Evolutionary conservation across 495 filamentous ascomycete genomes (phyloP), one percentile per base, ranked within the genome.

Genomic region (Aspergillus carlsbadensis): DNA sequence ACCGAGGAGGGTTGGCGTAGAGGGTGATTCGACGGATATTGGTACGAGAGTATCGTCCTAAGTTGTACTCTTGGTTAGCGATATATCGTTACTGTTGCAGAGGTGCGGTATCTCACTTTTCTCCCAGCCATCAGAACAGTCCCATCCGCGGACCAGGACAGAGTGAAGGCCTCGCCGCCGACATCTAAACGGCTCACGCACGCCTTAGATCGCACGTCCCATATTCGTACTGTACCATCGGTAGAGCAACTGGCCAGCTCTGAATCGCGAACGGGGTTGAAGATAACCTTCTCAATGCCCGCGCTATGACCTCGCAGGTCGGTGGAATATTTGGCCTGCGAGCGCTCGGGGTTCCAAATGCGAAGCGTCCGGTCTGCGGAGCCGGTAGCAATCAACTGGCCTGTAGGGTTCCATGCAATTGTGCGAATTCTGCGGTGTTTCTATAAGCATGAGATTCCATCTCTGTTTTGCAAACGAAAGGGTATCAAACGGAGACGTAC

Each of bases 321-420:
- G 1, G 92, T 96, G 10, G 88, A 89, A 66, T 92, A 86, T 61
- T 84, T 85, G 29, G 88, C 84, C 66, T 88, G 83, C 20, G 87
- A 82, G 63, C 90, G 88, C 56, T 96, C 92, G 0, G 90, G 91
- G 66, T 96, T 96, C 92, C 92, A 90, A 58, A 96, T 91, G 44
- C 91, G 86, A 24, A 98, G 70, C 11, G 90, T 91, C 50, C 87
- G 86, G 67, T 96, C 89, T 8, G 83, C 78, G 20, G 90, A 84
- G 36, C 91, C 95, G 2, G 92, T 92, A 1, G 95, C 94, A 57
- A 98, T 86, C 11, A 95, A 79, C 22, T 83, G 89, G 22, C 95
- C 92, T 0, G 89, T 79, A 6, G 91, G 87, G 61, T 92, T 96
- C 94, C 94, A 98, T 57, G 87, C 86, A 61, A 98, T 81, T 14